Conservation (phyloP, 2,329 filamentous ascomycete species). For the Epichloe uncinata region DNA sequence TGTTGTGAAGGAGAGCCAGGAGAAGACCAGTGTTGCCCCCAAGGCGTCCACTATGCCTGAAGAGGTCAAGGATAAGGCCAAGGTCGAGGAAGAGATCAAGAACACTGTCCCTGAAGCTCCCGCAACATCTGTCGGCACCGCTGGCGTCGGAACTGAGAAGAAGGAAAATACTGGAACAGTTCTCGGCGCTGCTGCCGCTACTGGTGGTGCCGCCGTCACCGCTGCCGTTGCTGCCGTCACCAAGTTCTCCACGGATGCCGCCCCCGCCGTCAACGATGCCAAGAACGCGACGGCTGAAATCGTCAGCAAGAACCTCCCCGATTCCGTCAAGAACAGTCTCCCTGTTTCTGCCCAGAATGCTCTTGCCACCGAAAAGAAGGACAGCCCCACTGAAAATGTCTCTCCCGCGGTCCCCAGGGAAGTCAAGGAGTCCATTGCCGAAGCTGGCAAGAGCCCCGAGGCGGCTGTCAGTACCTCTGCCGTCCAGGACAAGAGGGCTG, state of each 20-base stretch:
- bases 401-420: constrained; percentile 39
- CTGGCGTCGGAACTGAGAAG: constrained; percentile 39
- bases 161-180: constrained; percentile 24
- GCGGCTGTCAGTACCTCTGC: constrained; percentile 55
- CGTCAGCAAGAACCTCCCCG: constrained; percentile 36
- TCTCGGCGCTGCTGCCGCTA: constrained; percentile 26
- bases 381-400: constrained; percentile 28
- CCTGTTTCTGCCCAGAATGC: constrained; percentile 36
- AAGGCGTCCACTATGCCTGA: constrained; percentile 53
- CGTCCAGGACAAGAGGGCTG: constrained; percentile 59
- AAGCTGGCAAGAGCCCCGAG: constrained; percentile 52
- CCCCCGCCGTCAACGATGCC: constrained; percentile 18
- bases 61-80: constrained; percentile 58
- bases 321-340: constrained; percentile 37
- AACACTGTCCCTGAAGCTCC: constrained; percentile 49
- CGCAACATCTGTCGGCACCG: constrained; percentile 42
- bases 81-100: constrained; percentile 58
- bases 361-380: constrained; percentile 29
- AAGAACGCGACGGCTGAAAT: constrained; percentile 24
- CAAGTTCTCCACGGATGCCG: constrained; percentile 18
- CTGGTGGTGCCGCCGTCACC: constrained; percentile 23
- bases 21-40: constrained; percentile 47
- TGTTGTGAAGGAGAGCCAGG: constrained; percentile 58
- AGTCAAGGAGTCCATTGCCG: constrained; percentile 43
- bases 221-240: constrained; percentile 24